Evolutionary conservation across 495 filamentous ascomycete genomes (phyloP).

Genomic region (Rostrohypoxylon terebratum): DNA sequence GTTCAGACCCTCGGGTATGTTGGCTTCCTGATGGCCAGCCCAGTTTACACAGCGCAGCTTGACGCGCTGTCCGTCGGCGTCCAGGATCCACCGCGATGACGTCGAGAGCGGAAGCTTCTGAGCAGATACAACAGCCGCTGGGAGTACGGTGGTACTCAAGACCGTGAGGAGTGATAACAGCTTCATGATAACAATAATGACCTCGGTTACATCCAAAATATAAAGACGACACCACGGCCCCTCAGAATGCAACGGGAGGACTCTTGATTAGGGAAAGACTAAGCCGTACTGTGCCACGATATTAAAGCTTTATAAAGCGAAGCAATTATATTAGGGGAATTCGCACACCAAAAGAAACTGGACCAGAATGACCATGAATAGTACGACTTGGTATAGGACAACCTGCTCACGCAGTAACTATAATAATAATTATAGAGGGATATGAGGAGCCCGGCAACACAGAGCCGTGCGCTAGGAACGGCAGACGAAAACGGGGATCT

Average conservation of each 20-base stretch:
- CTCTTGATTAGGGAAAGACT: not conserved
- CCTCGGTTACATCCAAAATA: too few species aligned
- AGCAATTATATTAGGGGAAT: not conserved
- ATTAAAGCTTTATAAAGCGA: constrained; percentile 17
- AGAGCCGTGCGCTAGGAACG: constrained; percentile 10
- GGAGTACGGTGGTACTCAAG: constrained; percentile 45
- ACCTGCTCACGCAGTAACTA: constrained; percentile 1
- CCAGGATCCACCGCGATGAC: constrained; percentile 63
- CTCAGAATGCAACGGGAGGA: not conserved
- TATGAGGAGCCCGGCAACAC: not conserved
- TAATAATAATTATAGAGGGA: constrained; percentile 14
- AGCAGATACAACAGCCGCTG: constrained; percentile 35
- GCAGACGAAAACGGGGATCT: constrained; percentile 20
- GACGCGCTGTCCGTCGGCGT: constrained; percentile 58
- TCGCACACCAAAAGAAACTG: not conserved
- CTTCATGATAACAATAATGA: constrained; percentile 36
- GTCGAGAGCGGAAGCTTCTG: constrained; percentile 56
- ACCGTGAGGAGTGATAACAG: constrained; percentile 37
- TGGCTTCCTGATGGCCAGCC: constrained; percentile 62
- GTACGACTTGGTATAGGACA: constrained; percentile 4
- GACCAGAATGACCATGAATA: constrained; percentile 9
- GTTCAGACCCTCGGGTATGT: constrained; percentile 64
- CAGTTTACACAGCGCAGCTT: constrained; percentile 66
- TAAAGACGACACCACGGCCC: too few species aligned
- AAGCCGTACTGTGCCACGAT: constrained; percentile 6